Evolutionary conservation across 345 rosid genomes (phyloP).

Genomic region (Lumnitzera littorea): DNA sequence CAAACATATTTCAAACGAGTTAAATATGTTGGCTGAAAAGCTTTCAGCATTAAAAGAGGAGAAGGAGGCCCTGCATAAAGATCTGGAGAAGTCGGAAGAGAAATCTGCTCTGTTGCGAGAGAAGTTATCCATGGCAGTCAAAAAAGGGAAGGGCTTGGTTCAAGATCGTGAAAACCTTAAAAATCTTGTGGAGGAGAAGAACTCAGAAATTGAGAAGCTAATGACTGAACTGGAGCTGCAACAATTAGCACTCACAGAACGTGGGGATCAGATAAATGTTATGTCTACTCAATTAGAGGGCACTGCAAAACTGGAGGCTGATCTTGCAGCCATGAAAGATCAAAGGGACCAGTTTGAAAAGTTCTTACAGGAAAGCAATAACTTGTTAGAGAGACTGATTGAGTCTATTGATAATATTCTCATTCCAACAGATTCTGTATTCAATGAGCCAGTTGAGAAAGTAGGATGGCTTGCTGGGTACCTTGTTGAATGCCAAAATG

Average conservation of each 20-base stretch:
- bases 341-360: slow-evolving; percentile 54
- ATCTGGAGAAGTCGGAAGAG: slow-evolving; percentile 74
- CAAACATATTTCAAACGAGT: slow-evolving; percentile 33
- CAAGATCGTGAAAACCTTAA: slow-evolving; percentile 78
- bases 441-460: slow-evolving; percentile 53
- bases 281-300: slow-evolving; percentile 46
- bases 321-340: slow-evolving; percentile 40
- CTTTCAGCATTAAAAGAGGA: slow-evolving; percentile 50
- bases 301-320: slow-evolving; percentile 53
- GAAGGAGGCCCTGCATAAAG: slow-evolving; percentile 45
- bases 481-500: slow-evolving; percentile 47
- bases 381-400: slow-evolving; percentile 39
- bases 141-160: slow-evolving; percentile 88
- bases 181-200: slow-evolving; percentile 57
- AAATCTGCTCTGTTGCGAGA: slow-evolving; percentile 67
- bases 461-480: slow-evolving; percentile 50
- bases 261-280: slow-evolving; percentile 42
- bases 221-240: slow-evolving; percentile 47
- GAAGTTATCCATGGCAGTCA: slow-evolving; percentile 84
- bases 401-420: slow-evolving; percentile 40
- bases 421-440: slow-evolving; percentile 39
- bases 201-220: slow-evolving; percentile 52
- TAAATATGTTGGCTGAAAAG: slow-evolving; percentile 33
- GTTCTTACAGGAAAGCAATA: slow-evolving; percentile 49
- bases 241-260: slow-evolving; percentile 40